Evolutionary conservation across 2,329 filamentous ascomycete genomes (phyloP).

Genomic region (Huntiella savannae): DNA sequence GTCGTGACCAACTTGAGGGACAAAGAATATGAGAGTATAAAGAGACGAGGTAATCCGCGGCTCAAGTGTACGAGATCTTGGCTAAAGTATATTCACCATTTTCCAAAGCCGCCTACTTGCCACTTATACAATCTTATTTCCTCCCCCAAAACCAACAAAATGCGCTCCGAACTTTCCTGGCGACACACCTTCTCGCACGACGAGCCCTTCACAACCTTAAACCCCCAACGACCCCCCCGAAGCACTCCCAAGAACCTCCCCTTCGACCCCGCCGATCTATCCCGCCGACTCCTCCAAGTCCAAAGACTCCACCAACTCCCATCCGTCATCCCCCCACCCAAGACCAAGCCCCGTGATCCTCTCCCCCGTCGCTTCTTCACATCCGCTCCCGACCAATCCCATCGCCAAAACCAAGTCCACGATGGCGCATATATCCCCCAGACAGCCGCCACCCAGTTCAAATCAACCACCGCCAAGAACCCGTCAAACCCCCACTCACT

Average conservation of each 20-base stretch:
- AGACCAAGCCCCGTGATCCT: background rate
- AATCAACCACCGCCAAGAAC: background rate
- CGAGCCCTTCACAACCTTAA: slow-evolving; percentile 14
- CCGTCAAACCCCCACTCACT: background rate
- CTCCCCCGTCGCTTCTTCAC: slow-evolving; percentile 7
- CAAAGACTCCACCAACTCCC: slow-evolving; percentile 29
- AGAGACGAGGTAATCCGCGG: too few relatives aligned
- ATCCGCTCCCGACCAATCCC: background rate
- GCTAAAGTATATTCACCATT: too few relatives aligned
- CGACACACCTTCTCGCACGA: slow-evolving; percentile 8
- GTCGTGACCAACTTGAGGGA: too few relatives aligned
- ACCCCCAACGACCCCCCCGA: slow-evolving; percentile 22
- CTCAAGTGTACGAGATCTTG: too few relatives aligned
- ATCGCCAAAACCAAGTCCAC: background rate
- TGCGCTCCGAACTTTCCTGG: slow-evolving; percentile 2
- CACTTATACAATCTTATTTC: background rate
- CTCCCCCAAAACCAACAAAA: background rate
- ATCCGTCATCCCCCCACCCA: slow-evolving; percentile 15
- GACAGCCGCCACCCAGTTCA: background rate
- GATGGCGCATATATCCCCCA: background rate
- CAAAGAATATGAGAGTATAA: too few relatives aligned
- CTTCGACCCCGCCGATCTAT: slow-evolving; percentile 36
- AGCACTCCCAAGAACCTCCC: slow-evolving; percentile 20
- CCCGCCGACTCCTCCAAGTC: slow-evolving; percentile 30
- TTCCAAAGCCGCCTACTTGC: too few relatives aligned